Base-by-base conservation (phyloP, 768 basidiomycete species). In the Trametes maxima region DNA sequence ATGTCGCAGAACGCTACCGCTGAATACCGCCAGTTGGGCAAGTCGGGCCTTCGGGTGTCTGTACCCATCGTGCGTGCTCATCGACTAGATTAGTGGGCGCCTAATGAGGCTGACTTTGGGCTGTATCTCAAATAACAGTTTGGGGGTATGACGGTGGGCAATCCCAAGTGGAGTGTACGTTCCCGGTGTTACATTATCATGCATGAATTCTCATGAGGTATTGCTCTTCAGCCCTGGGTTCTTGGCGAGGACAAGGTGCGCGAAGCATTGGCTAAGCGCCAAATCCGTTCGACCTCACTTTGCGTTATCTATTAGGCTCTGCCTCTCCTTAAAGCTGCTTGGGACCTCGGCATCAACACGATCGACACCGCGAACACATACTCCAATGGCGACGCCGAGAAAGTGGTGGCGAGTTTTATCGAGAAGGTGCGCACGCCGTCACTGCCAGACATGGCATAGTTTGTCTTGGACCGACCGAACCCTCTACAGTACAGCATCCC, bases 391-490 rank as follows among this genome's bases (percentile, higher is more conserved):
- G 62, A 70, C 4, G 74, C 74, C 10, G 80, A 82, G 63, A 59
- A 65, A 22, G 72, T 80, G 58, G 65, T 80, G n/a, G 78, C 77
- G 7, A 75, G 76, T 53, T 77, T 77, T 14, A 73, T 82, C 57
- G 78, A 77, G 59, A 63, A 76, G 67, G 69, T 76, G 53, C 52
- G 40, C 24, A 22, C 16, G 21, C 44, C 22, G 13, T n/a, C 25
- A 16, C 7, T 17, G 17, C 39, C 39, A 40, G 4, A 2, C 39
- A 40, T n/a, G 14, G 14, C 37, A 5, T n/a, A 43, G 48, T 63
- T 14, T 5, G 16, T 60, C 59, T 66, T 25, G 67, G 40, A 33
- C 22, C 11, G 11, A 21, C 19, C 44, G 48, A 48, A 10, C 8
- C 17, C 6, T 14, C 7, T 21, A 5, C 28, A 68, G 64, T 61